These are phyloP conservation scores for Peronospora farinosa DNA, from an alignment of 352 stramenopile species.

Conservation along the genomic window DNA sequence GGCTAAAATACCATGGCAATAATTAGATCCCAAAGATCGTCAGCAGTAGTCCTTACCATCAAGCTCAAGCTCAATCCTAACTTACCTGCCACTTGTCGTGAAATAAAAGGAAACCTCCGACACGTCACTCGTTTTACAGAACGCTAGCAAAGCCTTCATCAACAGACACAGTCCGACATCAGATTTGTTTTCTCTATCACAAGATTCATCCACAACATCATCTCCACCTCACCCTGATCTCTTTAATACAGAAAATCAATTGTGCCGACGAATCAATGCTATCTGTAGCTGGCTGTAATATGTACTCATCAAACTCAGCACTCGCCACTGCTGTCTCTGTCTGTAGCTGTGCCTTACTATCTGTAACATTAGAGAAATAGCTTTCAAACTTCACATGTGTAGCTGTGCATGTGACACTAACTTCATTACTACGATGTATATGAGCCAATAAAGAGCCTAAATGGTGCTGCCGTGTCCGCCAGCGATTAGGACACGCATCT, in stretches of 20 bases:
- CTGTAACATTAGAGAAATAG: conserved; percentile 52
- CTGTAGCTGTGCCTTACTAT: conserved; percentile 74
- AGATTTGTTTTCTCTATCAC: not conserved
- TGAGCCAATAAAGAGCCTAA: conserved; percentile 66
- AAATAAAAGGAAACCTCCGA: conserved; percentile 73
- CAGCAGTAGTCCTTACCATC: not conserved
- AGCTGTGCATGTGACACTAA: conserved; percentile 56
- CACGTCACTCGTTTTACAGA: conserved; percentile 76
- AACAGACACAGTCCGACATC: conserved; percentile 2
- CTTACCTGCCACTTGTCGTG: conserved; percentile 52
- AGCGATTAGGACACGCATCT: conserved; percentile 40
- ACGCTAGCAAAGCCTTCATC: conserved; percentile 44
- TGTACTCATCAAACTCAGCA: conserved; percentile 70
- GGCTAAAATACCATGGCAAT: conserved; percentile 26
- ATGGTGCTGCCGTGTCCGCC: conserved; percentile 63
- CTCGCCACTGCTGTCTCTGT: conserved; percentile 79
- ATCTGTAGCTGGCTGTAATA: conserved; percentile 33
- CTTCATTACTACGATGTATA: conserved; percentile 78
- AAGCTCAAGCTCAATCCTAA: conserved; percentile 1
- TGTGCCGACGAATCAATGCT: conserved; percentile 53
- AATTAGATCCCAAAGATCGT: not conserved
- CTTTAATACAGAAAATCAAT: conserved; percentile 80
- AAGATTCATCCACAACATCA: not conserved
- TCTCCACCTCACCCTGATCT: conserved; percentile 47
- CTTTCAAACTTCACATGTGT: conserved; percentile 77